Evolutionary conservation across 768 basidiomycete species (phyloP).

Genomic region (Hygrophorus pudorinus): DNA sequence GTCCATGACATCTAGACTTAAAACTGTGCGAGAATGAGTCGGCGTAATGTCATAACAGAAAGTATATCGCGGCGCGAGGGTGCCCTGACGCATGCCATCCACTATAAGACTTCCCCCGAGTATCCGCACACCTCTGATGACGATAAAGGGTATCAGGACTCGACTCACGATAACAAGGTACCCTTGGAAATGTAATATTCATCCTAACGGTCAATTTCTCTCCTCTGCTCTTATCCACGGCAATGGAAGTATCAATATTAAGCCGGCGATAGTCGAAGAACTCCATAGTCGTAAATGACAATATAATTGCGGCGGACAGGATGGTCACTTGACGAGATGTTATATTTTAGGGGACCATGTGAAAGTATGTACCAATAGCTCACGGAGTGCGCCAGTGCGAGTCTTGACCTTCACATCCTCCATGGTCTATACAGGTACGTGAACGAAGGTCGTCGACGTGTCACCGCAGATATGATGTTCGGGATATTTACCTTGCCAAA

Average conservation of each 20-base stretch:
- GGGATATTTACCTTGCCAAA: constrained; percentile 82
- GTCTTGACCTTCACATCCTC: constrained; percentile 99
- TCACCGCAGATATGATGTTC: constrained; percentile 4
- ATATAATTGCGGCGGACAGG: constrained; percentile 83
- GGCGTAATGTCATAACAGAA: neutral
- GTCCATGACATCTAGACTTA: constrained; percentile 96
- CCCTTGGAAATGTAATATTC: constrained; percentile 91
- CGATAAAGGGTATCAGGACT: constrained; percentile 2
- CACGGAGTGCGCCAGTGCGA: constrained; percentile 83
- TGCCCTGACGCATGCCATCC: neutral
- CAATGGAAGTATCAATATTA: constrained; percentile 80
- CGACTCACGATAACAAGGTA: constrained; percentile 91
- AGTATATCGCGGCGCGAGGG: neutral
- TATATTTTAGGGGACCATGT: neutral
- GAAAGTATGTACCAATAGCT: constrained; percentile 23
- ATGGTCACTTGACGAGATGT: constrained; percentile 63
- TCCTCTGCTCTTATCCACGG: constrained; percentile 91
- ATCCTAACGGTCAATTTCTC: constrained; percentile 88
- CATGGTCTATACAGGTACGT: constrained; percentile 58
- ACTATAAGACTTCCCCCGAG: neutral
- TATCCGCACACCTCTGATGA: constrained; percentile 1
- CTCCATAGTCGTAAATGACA: constrained; percentile 86
- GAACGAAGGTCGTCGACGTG: neutral
- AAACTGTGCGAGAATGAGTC: constrained; percentile 39
- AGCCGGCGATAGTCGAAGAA: constrained; percentile 92